phyloP scores from a whole-genome alignment of 306 rosid species.

The Trifolium pratense region DNA sequence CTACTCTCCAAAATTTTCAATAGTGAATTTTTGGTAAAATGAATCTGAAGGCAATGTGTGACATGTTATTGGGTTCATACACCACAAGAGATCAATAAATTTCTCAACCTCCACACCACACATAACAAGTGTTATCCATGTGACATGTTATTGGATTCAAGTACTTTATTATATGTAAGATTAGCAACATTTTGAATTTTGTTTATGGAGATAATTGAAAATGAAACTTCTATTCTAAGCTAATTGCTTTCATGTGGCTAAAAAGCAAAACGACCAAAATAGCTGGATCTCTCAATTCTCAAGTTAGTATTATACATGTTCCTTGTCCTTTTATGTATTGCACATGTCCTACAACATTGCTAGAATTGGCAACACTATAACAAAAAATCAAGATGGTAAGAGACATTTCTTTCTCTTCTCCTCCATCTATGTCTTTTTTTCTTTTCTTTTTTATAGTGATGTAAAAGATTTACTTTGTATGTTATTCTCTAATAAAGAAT shows the following conservation, averaged over 20 bases:
- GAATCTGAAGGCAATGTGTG: no score
- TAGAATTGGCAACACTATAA: neutral
- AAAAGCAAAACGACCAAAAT: conserved; percentile 29
- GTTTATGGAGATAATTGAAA: conserved; percentile 10
- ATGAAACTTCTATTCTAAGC: conserved; percentile 32
- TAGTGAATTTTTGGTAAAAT: no score
- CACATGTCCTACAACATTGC: conserved; percentile 33
- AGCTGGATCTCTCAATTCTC: conserved; percentile 33
- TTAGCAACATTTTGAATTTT: neutral
- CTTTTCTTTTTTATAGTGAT: no score
- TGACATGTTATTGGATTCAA: conserved; percentile 26
- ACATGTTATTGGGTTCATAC: no score
- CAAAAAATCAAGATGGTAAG: neutral
- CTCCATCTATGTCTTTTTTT: neutral
- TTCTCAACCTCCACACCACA: conserved; percentile 5
- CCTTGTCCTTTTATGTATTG: conserved; percentile 13
- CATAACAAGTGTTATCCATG: conserved; percentile 9
- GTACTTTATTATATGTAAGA: neutral
- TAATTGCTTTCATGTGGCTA: conserved; percentile 39
- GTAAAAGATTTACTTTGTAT: no score
- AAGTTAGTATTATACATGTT: conserved; percentile 1
- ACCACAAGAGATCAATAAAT: conserved; percentile 5
- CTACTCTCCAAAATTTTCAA: no score
- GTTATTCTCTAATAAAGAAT: no score
- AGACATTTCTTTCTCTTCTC: neutral